A percentile compares a stretch with the other conserved stretches of the same genome.
These are phyloP conservation scores for Nicotiana obtusifolia DNA, from an alignment of 257 asterid species.

Conservation along the genomic window DNA sequence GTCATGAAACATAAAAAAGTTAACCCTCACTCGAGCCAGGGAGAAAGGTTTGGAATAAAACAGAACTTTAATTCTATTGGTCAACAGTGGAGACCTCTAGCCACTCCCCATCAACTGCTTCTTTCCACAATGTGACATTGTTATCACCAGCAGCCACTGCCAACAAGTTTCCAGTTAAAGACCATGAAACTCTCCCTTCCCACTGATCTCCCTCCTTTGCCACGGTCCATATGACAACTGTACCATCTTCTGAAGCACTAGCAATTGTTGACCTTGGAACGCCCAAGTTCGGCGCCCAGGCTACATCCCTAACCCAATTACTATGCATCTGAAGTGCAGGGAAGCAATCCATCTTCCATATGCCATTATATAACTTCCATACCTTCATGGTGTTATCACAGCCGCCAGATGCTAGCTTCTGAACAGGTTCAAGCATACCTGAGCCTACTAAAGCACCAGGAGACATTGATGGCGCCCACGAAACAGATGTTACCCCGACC, in stretches of 20 bases:
- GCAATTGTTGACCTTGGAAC: slow-evolving; percentile 93
- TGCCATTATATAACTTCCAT: slow-evolving; percentile 68
- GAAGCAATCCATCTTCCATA: slow-evolving; percentile 91
- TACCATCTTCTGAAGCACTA: slow-evolving; percentile 92
- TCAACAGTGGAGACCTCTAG: slow-evolving; percentile 67
- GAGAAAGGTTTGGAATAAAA: too few relatives aligned
- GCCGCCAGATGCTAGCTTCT: slow-evolving; percentile 90
- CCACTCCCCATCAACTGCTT: slow-evolving; percentile 96
- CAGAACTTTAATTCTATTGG: slow-evolving; percentile 26
- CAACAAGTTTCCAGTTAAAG: slow-evolving; percentile 77
- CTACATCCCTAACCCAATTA: slow-evolving; percentile 94
- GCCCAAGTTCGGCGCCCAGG: slow-evolving; percentile 97
- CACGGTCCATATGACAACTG: slow-evolving; percentile 79
- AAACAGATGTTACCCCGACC: slow-evolving; percentile 84
- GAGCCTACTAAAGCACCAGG: slow-evolving; percentile 82
- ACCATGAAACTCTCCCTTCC: slow-evolving; percentile 97
- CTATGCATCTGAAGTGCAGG: slow-evolving; percentile 77
- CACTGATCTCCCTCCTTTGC: slow-evolving; percentile 80
- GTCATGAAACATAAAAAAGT: too few relatives aligned
- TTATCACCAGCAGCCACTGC: slow-evolving; percentile 93
- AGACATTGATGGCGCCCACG: slow-evolving; percentile 89
- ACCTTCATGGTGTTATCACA: slow-evolving; percentile 88
- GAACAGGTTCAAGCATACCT: slow-evolving; percentile 57
- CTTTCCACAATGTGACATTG: slow-evolving; percentile 72
- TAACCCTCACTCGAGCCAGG: too few relatives aligned